Percentiles rank a stretch among this genome's conserved stretches.
Conservation (phyloP, 225 moss, liverwort and hornwort species). For the Sphagnum contortum region DNA sequence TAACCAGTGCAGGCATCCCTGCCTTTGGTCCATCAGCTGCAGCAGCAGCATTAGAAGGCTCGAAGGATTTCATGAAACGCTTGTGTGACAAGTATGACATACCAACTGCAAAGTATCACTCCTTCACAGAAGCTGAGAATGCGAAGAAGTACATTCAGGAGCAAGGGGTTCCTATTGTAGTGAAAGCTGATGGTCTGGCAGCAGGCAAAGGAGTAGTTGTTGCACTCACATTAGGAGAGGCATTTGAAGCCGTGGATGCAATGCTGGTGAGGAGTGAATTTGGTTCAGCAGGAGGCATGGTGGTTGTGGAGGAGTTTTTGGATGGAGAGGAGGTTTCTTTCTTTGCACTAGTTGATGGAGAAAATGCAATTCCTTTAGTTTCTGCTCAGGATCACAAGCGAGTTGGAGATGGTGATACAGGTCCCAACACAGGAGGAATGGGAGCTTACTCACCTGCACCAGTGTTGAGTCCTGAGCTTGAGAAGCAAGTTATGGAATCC, state of each 20-base stretch:
- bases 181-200: constrained; percentile 92
- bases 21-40: constrained; percentile 76
- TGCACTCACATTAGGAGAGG: constrained; percentile 55
- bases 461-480: constrained; percentile 52
- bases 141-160: constrained; percentile 67
- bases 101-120: constrained; percentile 74
- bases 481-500: constrained; percentile 59
- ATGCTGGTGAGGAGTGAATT: constrained; percentile 66
- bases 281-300: constrained; percentile 64
- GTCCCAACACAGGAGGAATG: constrained; percentile 94
- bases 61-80: constrained; percentile 89
- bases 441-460: constrained; percentile 94
- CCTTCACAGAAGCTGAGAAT: constrained; percentile 47
- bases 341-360: constrained; percentile 87
- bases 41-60: constrained; percentile 80
- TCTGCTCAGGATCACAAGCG: constrained; percentile 95
- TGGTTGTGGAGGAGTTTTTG: constrained; percentile 93
- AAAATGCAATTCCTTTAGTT: constrained; percentile 60
- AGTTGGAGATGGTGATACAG: constrained; percentile 85
- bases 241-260: constrained; percentile 73
- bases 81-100: constrained; percentile 79
- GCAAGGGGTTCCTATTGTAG: constrained; percentile 78
- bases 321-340: constrained; percentile 95
- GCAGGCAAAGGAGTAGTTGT: constrained; percentile 93
- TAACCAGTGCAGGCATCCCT: constrained; percentile 40